A percentile compares a stretch with the other conserved stretches of the same genome.
Conservation (phyloP, 2,329 filamentous ascomycete species). For the Torrubiellomyces zombiae region DNA sequence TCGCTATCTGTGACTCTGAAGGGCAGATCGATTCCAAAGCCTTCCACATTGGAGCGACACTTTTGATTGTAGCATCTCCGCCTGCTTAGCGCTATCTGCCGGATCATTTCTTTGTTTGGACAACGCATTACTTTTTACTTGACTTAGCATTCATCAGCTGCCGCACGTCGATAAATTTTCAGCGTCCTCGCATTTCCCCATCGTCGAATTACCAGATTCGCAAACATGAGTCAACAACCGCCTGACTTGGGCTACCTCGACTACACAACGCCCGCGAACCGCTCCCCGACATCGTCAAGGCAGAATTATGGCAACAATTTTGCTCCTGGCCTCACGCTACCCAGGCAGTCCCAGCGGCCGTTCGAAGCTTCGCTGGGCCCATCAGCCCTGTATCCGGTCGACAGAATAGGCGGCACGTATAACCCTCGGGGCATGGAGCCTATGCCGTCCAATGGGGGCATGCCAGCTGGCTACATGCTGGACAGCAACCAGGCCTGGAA, state of each 20-base stretch:
- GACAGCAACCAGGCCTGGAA: conserved; percentile 72
- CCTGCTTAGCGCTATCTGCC: too few species aligned
- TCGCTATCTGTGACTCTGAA: too few species aligned
- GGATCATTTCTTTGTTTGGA: too few species aligned
- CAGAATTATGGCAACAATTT: conserved; percentile 41
- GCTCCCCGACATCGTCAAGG: conserved; percentile 50
- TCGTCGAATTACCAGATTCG: too few species aligned
- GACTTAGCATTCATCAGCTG: too few species aligned
- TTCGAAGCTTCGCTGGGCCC: conserved; percentile 53
- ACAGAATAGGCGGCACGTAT: conserved; percentile 44
- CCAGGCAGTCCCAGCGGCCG: conserved; percentile 48
- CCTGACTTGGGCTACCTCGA: conserved; percentile 57
- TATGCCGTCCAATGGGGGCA: conserved; percentile 20
- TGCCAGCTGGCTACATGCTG: conserved; percentile 32
- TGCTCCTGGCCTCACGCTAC: conserved; percentile 27
- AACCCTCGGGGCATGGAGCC: conserved; percentile 41
- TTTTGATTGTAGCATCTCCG: too few species aligned
- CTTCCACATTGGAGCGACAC: too few species aligned
- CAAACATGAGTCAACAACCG: conserved; percentile 32
- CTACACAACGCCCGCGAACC: conserved; percentile 41
- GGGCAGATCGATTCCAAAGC: too few species aligned
- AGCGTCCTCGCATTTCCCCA: too few species aligned
- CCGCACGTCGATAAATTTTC: too few species aligned
- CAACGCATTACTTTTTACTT: too few species aligned
- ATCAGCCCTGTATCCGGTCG: conserved; percentile 52